Base-by-base conservation (phyloP, 805 yeast genomes). In the Ogataea ramenticola region DNA sequence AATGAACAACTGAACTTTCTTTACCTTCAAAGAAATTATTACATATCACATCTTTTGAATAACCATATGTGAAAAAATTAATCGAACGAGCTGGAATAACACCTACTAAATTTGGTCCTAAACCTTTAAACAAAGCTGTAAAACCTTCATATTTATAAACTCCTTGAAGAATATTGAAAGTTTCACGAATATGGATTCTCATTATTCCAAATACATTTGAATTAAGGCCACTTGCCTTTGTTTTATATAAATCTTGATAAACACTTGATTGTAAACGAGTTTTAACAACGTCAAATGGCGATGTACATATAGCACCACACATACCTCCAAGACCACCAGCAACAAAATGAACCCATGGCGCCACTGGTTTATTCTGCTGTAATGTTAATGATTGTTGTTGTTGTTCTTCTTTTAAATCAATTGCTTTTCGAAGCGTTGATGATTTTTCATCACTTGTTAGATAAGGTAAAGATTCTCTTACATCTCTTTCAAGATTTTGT, bases 11-110 rank as follows among this genome's bases (percentile, higher is more conserved):
- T 1, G 97, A 80, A 15, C 81, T 80, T 56, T 90, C 96, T 46
- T 82, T 62, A 12, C 90, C 89, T 43, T 82, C 63, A 61, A 84
- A 83, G 64, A 88, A 78, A 37, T 74, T 69, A 17, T 67, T 66
- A 8, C 87, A 73, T n/a, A 89, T 62, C 15, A 84, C 41, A 21
- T 86, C 91, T 57, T 93, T 93, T 5, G 95, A 79, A n/a, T 86
- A 72, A n/a, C 97, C 96, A 61, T 93, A 93, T 0, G 97, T 88
- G 71, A 90, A 90, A 62, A 93, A 93, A 64, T 93, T 93, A 50
- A 93, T 95, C 26, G 96, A 85, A 61, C 99, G 75, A 1, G 99
- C 98, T 0, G 99, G 99, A 36, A 93, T 91, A 15, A 93, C 98
- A 43, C 99, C 99, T 16, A 91, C 95, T 53, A 93, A 70, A 56